Evolutionary conservation across 176 grass and related monocot species (phyloP), one percentile per base, ranked within the genome.

Genomic region (Urochloa ruziziensis): DNA sequence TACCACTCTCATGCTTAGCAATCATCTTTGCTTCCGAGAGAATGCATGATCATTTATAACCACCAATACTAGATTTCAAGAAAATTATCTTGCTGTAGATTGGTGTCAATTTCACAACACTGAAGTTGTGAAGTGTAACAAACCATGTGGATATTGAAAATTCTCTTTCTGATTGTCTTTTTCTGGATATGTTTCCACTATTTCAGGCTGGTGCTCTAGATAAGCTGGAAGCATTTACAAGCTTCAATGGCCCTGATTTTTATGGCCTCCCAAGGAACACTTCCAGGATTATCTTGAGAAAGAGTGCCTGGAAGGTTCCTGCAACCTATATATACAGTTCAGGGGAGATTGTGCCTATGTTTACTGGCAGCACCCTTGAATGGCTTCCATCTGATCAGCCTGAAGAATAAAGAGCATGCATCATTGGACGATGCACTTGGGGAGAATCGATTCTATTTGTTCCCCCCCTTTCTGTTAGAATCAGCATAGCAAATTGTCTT

Each of bases 241-340:
- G 96, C 80, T 96, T 99, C 82, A 94, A 99, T 5, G 96, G 96
- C 54, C 91, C 96, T 33, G 93, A 99, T 84, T 99, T 99, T 85
- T 96, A 99, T 67, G 93, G 96, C 23, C 96, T 99, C 48, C 91
- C 89, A 49, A 95, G 89, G 61, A 99, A 99, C 73, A 87, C 67
- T 25, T 89, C 85, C 25, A 92, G 90, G 80, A 86, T 92, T 79
- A 39, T 90, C 57, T 67, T 99, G 51, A 89, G 68, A 89, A 95
- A 90, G 90, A 89, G 88, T 58, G 27, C 73, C 28, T 96, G 93
- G 96, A 89, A 90, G 89, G 96, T 96, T 29, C 91, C 93, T 7
- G 51, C 83, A 46, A 91, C 89, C 14, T 95, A 96, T 77, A 7
- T 61, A 23, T 88, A 92, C 47, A 36, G 49, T 18, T 88, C 68